Base-by-base conservation (phyloP, 805 yeast species). In the Wickerhamomyces mucosus region DNA sequence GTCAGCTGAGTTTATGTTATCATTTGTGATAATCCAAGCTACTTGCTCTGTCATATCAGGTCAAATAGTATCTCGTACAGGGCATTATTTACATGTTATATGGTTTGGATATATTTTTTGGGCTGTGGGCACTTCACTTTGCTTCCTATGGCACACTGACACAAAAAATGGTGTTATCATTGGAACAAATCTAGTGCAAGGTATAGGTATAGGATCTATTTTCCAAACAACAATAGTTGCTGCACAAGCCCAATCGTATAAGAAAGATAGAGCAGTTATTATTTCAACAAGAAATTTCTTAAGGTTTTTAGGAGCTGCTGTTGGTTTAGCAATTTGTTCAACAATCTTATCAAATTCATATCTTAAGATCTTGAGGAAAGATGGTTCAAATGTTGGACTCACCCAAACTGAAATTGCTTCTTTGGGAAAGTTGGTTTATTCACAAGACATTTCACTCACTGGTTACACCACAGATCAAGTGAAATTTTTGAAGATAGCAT, bases 301-400 rank as follows among this genome's bases (percentile, higher is more conserved):
- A 28, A 51, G 80, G 27, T 64, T 75, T 1, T 63, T 74, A 36
- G 81, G 81, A 8, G 77, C 76, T 20, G 66, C 78, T 0, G 53
- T 70, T 17, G 80, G 80, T n/a, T n/a, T n/a, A n/a, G n/a, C n/a
- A n/a, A n/a, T n/a, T n/a, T n/a, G n/a, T n/a, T n/a, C n/a, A n/a
- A 0, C 38, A 6, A 35, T 40, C 6, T 32, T 35, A 14, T 28
- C 42, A 4, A 38, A 34, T 16, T 21, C 21, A 5, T 35, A 20
- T 20, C 8, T 20, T 20, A 20, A 20, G 22, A n/a, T n/a, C n/a
- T n/a, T n/a, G n/a, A n/a, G n/a, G n/a, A n/a, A n/a, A n/a, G n/a
- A n/a, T n/a, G n/a, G n/a, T n/a, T n/a, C n/a, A n/a, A n/a, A n/a
- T n/a, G n/a, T n/a, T n/a, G n/a, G n/a, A n/a, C n/a, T n/a, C n/a